Conservation (phyloP, 768 basidiomycete species). For the Strobilomyces echinocephalus region DNA sequence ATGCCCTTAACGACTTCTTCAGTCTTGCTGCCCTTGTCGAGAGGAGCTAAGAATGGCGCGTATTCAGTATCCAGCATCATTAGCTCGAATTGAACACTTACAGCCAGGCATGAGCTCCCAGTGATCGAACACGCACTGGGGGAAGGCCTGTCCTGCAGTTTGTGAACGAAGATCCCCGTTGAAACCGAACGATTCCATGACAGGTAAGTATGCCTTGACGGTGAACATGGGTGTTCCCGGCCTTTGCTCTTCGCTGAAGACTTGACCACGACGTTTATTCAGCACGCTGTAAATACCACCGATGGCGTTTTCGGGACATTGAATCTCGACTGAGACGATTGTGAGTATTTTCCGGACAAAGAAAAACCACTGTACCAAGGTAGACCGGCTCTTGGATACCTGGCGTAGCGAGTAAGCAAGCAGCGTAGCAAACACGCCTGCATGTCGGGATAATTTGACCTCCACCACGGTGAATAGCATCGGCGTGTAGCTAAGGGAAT, state of each 20-base stretch:
- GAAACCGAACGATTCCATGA: conserved; percentile 94
- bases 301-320: conserved; percentile 95
- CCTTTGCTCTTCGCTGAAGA: conserved; percentile 96
- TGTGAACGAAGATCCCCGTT: conserved; percentile 91
- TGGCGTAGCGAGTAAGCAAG: conserved; percentile 86
- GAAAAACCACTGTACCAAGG: conserved; percentile 51
- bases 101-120: conserved; percentile 84
- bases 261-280: conserved; percentile 98
- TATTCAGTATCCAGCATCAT: conserved; percentile 1
- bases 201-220: conserved; percentile 94
- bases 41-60: conserved; percentile 42
- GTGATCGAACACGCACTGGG: conserved; percentile 90
- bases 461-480: conserved; percentile 99
- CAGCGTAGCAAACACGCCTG: conserved; percentile 94
- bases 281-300: conserved; percentile 93
- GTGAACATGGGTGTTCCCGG: conserved; percentile 99
- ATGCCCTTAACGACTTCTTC: conserved; percentile 79
- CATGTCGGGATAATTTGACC: conserved; percentile 97
- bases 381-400: conserved; percentile 95
- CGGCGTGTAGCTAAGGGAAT: conserved; percentile 74
- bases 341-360: conserved; percentile 10
- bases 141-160: conserved; percentile 97
- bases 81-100: conserved; percentile 35
- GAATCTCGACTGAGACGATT: conserved; percentile 75
- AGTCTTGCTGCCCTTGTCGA: conserved; percentile 89